Percentiles rank a stretch among this genome's conserved stretches.
Conservation (phyloP, 2,329 filamentous ascomycete genomes). For the Mycosphaerelloides madeirae region DNA sequence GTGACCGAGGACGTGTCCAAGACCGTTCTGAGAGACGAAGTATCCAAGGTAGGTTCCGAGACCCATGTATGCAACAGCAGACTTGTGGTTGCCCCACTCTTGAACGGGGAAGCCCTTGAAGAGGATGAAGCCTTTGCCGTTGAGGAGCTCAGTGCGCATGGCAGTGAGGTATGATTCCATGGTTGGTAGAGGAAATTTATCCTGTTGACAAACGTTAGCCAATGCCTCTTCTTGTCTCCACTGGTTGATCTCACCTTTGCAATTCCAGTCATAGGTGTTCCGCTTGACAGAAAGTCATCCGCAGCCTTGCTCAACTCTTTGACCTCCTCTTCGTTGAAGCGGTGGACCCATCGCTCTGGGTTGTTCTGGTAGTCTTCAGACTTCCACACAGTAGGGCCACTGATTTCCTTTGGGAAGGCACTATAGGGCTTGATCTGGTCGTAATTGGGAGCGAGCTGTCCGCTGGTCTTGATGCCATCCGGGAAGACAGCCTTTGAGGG, state of each 20-base stretch:
- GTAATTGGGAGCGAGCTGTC: slow-evolving; percentile 67
- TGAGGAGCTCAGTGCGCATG: slow-evolving; percentile 62
- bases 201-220: slow-evolving; percentile 29
- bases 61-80: slow-evolving; percentile 82
- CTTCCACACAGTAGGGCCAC: slow-evolving; percentile 68
- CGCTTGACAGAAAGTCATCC: slow-evolving; percentile 63
- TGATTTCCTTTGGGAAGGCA: slow-evolving; percentile 66
- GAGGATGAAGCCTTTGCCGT: slow-evolving; percentile 84
- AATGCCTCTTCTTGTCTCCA: neutral
- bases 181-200: slow-evolving; percentile 58
- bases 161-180: slow-evolving; percentile 51
- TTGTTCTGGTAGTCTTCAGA: slow-evolving; percentile 58
- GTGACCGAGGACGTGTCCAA: slow-evolving; percentile 80
- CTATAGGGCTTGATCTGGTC: slow-evolving; percentile 61
- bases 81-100: slow-evolving; percentile 73
- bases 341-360: slow-evolving; percentile 68
- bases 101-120: slow-evolving; percentile 80
- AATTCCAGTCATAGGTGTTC: slow-evolving; percentile 67
- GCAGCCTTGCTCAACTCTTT: slow-evolving; percentile 62
- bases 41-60: slow-evolving; percentile 76
- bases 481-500: slow-evolving; percentile 53
- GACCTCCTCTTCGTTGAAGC: slow-evolving; percentile 62
- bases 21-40: slow-evolving; percentile 79
- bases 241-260: slow-evolving; percentile 43
- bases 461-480: slow-evolving; percentile 63